Conservation (phyloP, 768 basidiomycete genomes). For the Ramaria sp. region DNA sequence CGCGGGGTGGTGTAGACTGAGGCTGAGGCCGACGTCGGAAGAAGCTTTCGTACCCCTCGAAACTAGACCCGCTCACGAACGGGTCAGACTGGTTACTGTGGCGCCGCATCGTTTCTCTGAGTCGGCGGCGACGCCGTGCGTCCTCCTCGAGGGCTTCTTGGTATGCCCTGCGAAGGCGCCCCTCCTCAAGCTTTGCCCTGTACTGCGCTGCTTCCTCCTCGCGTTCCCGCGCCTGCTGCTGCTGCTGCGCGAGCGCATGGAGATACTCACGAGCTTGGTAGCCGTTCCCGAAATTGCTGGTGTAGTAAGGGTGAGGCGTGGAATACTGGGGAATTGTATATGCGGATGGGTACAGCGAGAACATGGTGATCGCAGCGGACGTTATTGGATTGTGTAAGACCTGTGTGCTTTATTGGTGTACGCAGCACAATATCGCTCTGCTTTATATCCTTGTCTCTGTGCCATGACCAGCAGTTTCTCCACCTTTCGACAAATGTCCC, state of each 20-base stretch:
- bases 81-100: background rate
- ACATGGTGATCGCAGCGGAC: background rate
- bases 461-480: background rate
- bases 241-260: background rate
- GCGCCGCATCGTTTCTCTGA: background rate
- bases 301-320: background rate
- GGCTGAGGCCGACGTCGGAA: no score
- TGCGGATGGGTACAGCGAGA: background rate
- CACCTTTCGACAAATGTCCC: background rate
- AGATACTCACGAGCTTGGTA: background rate
- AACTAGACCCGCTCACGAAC: background rate
- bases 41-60: background rate
- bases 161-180: background rate
- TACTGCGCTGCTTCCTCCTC: constrained; percentile 1
- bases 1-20: no score
- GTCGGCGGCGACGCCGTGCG: background rate
- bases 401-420: background rate
- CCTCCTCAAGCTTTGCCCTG: constrained; percentile 5
- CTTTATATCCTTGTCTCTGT: background rate
- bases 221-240: background rate
- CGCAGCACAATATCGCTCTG: background rate
- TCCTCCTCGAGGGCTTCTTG: background rate
- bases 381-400: background rate
- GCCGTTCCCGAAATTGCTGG: background rate
- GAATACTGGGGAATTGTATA: background rate